Conservation (phyloP, 2,329 filamentous ascomycete genomes). For the Phyllosticta citriasiana region DNA sequence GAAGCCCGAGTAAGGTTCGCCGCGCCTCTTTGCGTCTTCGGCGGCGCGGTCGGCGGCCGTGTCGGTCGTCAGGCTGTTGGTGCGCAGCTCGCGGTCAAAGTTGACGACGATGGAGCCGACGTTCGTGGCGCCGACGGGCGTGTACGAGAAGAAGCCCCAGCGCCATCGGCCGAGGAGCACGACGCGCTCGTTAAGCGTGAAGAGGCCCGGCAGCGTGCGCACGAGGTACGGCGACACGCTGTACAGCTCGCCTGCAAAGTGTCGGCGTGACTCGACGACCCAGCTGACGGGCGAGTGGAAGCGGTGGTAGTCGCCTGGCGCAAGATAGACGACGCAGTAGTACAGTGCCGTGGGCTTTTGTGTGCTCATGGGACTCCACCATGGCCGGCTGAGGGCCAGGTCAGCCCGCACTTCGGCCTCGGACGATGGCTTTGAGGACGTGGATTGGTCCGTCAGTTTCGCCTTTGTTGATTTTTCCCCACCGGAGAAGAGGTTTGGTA, state of each 20-base stretch:
- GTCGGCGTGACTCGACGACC: constrained; percentile 90
- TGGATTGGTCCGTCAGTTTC: constrained; percentile 64
- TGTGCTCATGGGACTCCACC: constrained; percentile 34
- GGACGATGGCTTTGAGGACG: constrained; percentile 54
- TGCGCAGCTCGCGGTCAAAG: constrained; percentile 88
- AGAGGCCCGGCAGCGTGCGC: constrained; percentile 81
- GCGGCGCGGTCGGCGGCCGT: constrained; percentile 83
- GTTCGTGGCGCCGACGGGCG: constrained; percentile 92
- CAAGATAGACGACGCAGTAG: constrained; percentile 91
- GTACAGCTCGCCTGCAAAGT: constrained; percentile 94
- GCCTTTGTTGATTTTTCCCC: constrained; percentile 35
- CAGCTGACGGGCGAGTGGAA: constrained; percentile 94
- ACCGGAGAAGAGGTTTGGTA: constrained; percentile 82
- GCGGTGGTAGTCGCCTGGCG: constrained; percentile 94
- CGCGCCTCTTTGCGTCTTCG: constrained; percentile 62
- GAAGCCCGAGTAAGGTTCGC: constrained; percentile 82
- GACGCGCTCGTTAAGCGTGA: constrained; percentile 93
- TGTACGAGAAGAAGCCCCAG: constrained; percentile 95
- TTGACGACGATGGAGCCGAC: constrained; percentile 95
- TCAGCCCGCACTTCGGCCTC: constrained; percentile 78
- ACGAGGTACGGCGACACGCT: constrained; percentile 93
- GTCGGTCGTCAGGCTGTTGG: constrained; percentile 86
- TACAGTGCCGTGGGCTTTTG: constrained; percentile 59
- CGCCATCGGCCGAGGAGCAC: constrained; percentile 90
- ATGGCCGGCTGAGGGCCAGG: constrained; percentile 55